Percentiles rank a stretch among this genome's conserved stretches.
These are phyloP conservation scores for Myxozyma vanderwaltii DNA, from an alignment of 805 yeast species.

Conservation along the genomic window DNA sequence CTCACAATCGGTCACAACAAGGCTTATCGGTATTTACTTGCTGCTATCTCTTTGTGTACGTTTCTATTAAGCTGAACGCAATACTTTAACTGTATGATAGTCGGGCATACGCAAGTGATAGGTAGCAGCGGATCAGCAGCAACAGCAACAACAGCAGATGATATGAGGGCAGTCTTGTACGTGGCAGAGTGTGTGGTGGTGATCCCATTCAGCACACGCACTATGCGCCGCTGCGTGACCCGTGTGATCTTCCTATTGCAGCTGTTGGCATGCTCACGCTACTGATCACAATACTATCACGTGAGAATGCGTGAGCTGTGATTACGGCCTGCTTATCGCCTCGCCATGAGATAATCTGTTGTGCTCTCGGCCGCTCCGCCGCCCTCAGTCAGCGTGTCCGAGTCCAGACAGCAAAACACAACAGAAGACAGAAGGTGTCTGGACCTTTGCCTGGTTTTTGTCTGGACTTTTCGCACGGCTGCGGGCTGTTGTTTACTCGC, in stretches of 20 bases:
- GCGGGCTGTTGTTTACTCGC: no score
- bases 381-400: neutral
- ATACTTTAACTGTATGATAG: no score
- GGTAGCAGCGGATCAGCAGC: no score
- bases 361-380: conserved; percentile 1
- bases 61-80: no score
- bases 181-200: neutral
- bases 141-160: no score
- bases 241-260: neutral
- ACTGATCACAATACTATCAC: neutral
- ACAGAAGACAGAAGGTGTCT: neutral
- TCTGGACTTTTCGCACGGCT: neutral
- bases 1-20: neutral
- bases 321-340: neutral
- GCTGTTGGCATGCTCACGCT: neutral
- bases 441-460: neutral
- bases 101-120: no score
- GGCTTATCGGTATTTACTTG: neutral
- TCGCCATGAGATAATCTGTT: conserved; percentile 8
- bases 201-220: no score
- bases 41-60: no score
- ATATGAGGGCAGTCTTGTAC: neutral
- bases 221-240: neutral
- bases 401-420: neutral
- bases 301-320: neutral